Conservation (phyloP, 73 alveolate species). For the Paramecium tetraurelia region DNA sequence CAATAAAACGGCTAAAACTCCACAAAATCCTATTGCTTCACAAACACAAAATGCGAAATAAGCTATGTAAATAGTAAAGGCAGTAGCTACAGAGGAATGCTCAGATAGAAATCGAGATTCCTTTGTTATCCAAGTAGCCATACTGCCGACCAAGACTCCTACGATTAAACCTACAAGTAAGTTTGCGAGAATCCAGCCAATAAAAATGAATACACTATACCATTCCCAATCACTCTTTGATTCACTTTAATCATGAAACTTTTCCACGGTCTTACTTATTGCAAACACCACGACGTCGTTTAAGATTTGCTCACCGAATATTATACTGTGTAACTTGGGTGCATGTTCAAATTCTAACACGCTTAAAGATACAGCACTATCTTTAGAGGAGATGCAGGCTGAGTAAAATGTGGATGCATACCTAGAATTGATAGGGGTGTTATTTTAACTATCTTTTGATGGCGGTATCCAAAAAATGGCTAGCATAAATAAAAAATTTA, state of each 20-base stretch:
- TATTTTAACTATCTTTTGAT: neutral
- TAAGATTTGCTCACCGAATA: conserved; percentile 87
- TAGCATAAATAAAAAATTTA: neutral
- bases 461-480: neutral
- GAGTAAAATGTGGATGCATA: conserved; percentile 68
- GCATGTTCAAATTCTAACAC: conserved; percentile 78
- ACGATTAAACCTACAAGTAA: neutral
- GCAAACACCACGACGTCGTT: conserved; percentile 29
- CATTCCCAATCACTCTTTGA: neutral
- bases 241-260: neutral
- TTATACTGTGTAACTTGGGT: conserved; percentile 87
- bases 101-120: conserved; percentile 62
- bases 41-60: conserved; percentile 83
- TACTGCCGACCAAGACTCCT: neutral
- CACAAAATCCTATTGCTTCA: conserved; percentile 88
- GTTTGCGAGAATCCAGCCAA: neutral
- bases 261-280: neutral
- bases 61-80: conserved; percentile 84
- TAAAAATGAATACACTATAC: neutral
- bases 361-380: conserved; percentile 90
- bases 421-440: neutral
- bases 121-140: conserved; percentile 70
- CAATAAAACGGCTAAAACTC: conserved; percentile 88
- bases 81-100: conserved; percentile 84
- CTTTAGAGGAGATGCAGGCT: conserved; percentile 89